phyloP scores from a whole-genome alignment of 768 basidiomycete species.

The Leccinum subgranulosum region DNA sequence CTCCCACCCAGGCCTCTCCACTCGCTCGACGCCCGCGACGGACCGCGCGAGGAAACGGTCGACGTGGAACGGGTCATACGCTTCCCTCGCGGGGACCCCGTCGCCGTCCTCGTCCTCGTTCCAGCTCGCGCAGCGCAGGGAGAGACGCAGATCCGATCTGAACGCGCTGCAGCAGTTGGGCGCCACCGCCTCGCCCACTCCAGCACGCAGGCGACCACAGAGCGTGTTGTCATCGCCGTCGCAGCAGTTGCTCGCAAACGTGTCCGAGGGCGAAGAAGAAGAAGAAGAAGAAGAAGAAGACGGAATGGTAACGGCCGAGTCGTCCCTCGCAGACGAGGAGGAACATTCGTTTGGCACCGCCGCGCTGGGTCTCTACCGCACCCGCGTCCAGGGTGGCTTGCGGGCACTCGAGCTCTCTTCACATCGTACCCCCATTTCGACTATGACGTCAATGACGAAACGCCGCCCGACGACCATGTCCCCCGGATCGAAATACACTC shows the following conservation, averaged over 20 bases:
- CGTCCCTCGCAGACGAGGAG: conserved; percentile 22
- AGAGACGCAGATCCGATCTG: conserved; percentile 56
- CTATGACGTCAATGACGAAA: conserved; percentile 2
- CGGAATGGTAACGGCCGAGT: conserved; percentile 16
- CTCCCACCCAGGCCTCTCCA: conserved; percentile 38
- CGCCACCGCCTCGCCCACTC: conserved; percentile 17
- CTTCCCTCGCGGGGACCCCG: conserved; percentile 48
- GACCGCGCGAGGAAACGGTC: conserved; percentile 50
- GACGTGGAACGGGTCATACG: conserved; percentile 74
- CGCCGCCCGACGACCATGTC: conserved; percentile 30
- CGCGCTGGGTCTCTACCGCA: conserved; percentile 59
- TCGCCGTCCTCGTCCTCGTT: conserved; percentile 22
- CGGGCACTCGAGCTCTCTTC: conserved; percentile 41
- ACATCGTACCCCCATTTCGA: conserved; percentile 13
- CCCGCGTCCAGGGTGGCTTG: conserved; percentile 47
- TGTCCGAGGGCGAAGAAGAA: conserved; percentile 28
- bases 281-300: conserved; percentile 33
- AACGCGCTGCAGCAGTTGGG: conserved; percentile 39
- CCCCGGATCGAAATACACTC: conserved; percentile 61
- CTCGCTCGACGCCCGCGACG: conserved; percentile 11
- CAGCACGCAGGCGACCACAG: conserved; percentile 28
- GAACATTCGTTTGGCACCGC: conserved; percentile 54
- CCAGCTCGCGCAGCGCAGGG: conserved; percentile 41
- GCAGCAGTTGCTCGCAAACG: conserved; percentile 31
- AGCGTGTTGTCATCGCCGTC: conserved; percentile 42